A percentile compares a stretch with the other conserved stretches of the same genome.
These are phyloP conservation scores for Crepidotus variabilis DNA, from an alignment of 768 basidiomycete genomes.

Conservation along the genomic window DNA sequence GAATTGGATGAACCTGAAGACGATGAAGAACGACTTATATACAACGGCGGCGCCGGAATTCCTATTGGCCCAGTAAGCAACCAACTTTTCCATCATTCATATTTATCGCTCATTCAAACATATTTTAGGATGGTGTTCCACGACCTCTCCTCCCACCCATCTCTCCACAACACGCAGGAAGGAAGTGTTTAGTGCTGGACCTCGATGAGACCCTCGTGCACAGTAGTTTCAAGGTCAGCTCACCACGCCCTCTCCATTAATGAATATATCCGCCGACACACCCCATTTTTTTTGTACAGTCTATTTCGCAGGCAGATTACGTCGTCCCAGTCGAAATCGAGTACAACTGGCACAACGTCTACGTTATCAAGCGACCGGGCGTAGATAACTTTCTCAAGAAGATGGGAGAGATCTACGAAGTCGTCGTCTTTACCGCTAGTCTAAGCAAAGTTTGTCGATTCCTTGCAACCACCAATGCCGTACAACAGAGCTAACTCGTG, in stretches of 20 bases:
- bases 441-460: slow-evolving; percentile 78
- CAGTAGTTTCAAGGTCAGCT: slow-evolving; percentile 91
- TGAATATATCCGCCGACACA: slow-evolving; percentile 8
- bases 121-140: slow-evolving; percentile 74
- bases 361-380: slow-evolving; percentile 97
- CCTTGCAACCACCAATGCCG: slow-evolving; percentile 8
- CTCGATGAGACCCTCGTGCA: slow-evolving; percentile 97
- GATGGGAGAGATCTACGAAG: slow-evolving; percentile 98
- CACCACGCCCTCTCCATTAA: not conserved
- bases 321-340: slow-evolving; percentile 99
- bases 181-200: slow-evolving; percentile 96
- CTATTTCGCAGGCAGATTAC: slow-evolving; percentile 92
- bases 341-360: slow-evolving; percentile 97
- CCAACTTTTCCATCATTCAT: not conserved
- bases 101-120: not conserved
- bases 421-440: slow-evolving; percentile 97
- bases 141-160: slow-evolving; percentile 87
- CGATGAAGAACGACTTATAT: slow-evolving; percentile 86
- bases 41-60: slow-evolving; percentile 91
- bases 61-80: slow-evolving; percentile 83
- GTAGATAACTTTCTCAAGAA: slow-evolving; percentile 95
- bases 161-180: slow-evolving; percentile 71
- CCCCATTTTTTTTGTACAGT: slow-evolving; percentile 40
- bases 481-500: slow-evolving; percentile 1
- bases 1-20: slow-evolving; percentile 74